Evolutionary conservation across 345 rosid species (phyloP).

Genomic region (Raphanus raphanistrum): DNA sequence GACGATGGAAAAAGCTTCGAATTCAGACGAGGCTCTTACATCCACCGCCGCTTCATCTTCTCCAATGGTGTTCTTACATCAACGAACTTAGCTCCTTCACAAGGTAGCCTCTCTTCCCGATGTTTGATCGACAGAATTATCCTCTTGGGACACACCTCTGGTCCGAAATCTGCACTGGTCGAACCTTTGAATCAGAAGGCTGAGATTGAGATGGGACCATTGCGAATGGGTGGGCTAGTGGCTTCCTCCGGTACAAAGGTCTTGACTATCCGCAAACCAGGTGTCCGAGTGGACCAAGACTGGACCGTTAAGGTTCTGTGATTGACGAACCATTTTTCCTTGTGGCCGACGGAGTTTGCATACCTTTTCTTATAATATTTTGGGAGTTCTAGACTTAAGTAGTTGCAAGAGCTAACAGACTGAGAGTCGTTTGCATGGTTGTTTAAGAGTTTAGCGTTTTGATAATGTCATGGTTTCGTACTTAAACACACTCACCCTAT

Average conservation of each 20-base stretch:
- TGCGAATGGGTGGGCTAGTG: slow-evolving; percentile 45
- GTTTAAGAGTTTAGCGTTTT: slow-evolving; percentile 19
- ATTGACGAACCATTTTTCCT: slow-evolving; percentile 23
- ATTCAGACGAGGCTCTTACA: slow-evolving; percentile 65
- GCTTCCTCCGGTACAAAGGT: slow-evolving; percentile 44
- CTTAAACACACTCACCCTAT: background rate
- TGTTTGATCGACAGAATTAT: slow-evolving; percentile 79
- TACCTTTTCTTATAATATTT: background rate
- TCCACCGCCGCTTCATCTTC: slow-evolving; percentile 79
- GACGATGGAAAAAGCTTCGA: slow-evolving; percentile 91
- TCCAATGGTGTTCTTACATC: slow-evolving; percentile 70
- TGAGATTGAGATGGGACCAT: slow-evolving; percentile 67
- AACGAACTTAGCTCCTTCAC: slow-evolving; percentile 44
- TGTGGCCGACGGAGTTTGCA: slow-evolving; percentile 17
- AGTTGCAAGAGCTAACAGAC: slow-evolving; percentile 34
- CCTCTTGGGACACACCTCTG: slow-evolving; percentile 55
- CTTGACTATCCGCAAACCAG: slow-evolving; percentile 79
- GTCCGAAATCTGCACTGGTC: slow-evolving; percentile 56
- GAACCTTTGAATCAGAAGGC: slow-evolving; percentile 68
- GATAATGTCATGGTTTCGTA: background rate
- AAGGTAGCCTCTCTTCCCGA: slow-evolving; percentile 52
- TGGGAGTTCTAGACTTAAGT: slow-evolving; percentile 22
- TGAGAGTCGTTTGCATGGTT: slow-evolving; percentile 11
- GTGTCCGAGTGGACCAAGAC: slow-evolving; percentile 68
- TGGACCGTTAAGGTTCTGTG: slow-evolving; percentile 77